Conservation (phyloP, 1,284 basidiomycete species). For the Rhodotorula sp. region DNA sequence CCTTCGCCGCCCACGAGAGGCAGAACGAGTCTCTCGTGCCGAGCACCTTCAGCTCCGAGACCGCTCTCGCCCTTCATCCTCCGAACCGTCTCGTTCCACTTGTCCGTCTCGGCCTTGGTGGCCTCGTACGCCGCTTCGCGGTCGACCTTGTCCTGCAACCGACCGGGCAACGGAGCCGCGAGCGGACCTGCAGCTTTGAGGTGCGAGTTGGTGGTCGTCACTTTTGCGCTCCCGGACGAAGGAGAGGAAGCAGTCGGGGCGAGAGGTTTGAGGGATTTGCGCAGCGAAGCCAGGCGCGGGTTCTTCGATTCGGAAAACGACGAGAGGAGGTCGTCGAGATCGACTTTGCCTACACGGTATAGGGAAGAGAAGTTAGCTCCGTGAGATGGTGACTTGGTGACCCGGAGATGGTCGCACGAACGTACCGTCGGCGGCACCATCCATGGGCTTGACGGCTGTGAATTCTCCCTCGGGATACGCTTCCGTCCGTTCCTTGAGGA, state of each 20-base stretch:
- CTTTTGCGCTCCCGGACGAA: conserved; percentile 27
- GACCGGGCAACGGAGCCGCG: conserved; percentile 78
- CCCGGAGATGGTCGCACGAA: conserved; percentile 34
- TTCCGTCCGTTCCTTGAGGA: conserved; percentile 69
- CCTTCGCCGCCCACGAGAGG: conserved; percentile 37
- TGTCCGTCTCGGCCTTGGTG: conserved; percentile 86
- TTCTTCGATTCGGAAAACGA: conserved; percentile 57
- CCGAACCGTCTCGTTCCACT: conserved; percentile 91
- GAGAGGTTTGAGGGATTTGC: conserved; percentile 61
- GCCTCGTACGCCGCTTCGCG: conserved; percentile 91
- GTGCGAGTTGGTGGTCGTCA: conserved; percentile 44
- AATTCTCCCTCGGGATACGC: conserved; percentile 64
- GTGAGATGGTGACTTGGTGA: not conserved
- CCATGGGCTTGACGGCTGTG: conserved; percentile 47
- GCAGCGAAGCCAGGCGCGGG: conserved; percentile 45
- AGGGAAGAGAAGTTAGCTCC: not conserved
- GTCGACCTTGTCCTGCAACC: conserved; percentile 84
- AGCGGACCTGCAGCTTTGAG: conserved; percentile 61
- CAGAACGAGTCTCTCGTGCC: conserved; percentile 40
- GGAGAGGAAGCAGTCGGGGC: conserved; percentile 40
- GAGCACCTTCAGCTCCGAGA: conserved; percentile 35
- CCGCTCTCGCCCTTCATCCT: conserved; percentile 59
- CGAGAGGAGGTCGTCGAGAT: conserved; percentile 68
- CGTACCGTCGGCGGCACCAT: conserved; percentile 45
- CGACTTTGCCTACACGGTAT: conserved; percentile 58